These are phyloP conservation scores for Claviceps quebecensis DNA, from an alignment of 2,329 filamentous ascomycete species.

Conservation along the genomic window DNA sequence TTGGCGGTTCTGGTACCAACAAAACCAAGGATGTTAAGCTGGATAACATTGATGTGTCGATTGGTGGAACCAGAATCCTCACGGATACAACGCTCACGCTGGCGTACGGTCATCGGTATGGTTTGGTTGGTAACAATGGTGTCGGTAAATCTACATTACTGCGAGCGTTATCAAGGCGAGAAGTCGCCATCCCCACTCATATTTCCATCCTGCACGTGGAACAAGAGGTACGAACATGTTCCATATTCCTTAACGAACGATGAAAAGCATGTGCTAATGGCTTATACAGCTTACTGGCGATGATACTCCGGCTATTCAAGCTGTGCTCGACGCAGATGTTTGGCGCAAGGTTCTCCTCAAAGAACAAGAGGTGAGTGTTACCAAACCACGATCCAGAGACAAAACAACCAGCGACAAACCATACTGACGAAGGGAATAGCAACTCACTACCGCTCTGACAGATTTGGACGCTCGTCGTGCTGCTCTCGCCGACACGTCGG, in stretches of 20 bases:
- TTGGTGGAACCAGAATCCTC: conserved; percentile 76
- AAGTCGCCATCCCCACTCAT: conserved; percentile 86
- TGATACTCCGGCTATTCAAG: conserved; percentile 87
- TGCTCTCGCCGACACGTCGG: conserved; percentile 78
- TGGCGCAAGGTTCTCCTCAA: conserved; percentile 91
- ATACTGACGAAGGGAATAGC: conserved; percentile 23
- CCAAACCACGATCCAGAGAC: not conserved
- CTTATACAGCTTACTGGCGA: conserved; percentile 66
- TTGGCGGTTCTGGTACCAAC: conserved; percentile 54
- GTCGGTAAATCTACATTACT: conserved; percentile 95
- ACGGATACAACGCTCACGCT: conserved; percentile 83
- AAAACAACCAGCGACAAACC: not conserved
- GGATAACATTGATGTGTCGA: conserved; percentile 88
- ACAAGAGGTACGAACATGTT: conserved; percentile 60
- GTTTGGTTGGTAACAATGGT: conserved; percentile 98
- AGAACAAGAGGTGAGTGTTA: conserved; percentile 60
- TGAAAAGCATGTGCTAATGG: conserved; percentile 6
- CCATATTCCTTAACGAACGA: no score
- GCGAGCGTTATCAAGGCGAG: conserved; percentile 79
- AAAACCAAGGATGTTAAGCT: conserved; percentile 99
- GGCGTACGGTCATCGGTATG: conserved; percentile 85
- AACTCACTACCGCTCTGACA: conserved; percentile 64
- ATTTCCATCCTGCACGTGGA: conserved; percentile 99
- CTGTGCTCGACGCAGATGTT: conserved; percentile 91
- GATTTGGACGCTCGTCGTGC: conserved; percentile 65